Evolutionary conservation across 352 stramenopile genomes (phyloP).

Genomic region (Lagenidium giganteum): DNA sequence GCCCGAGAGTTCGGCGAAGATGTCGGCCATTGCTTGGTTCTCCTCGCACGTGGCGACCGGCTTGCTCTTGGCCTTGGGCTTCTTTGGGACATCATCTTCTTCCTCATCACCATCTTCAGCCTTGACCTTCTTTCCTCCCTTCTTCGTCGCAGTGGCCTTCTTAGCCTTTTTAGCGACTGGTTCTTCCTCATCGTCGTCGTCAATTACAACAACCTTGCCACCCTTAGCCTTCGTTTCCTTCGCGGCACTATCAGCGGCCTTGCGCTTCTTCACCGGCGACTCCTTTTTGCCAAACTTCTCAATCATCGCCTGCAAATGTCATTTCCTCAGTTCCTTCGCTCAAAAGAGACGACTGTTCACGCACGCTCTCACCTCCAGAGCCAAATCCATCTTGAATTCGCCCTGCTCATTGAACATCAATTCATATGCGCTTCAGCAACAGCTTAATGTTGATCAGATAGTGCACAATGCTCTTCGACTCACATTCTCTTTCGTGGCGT

Average conservation of each 20-base stretch:
- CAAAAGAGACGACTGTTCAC: not conserved
- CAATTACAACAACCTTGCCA: not conserved
- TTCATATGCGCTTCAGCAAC: too few species aligned
- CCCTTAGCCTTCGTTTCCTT: slow-evolving; percentile 29
- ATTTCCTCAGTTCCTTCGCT: slow-evolving; percentile 1
- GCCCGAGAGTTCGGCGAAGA: slow-evolving; percentile 76
- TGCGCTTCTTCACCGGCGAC: slow-evolving; percentile 53
- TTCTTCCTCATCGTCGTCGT: slow-evolving; percentile 19
- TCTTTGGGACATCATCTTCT: slow-evolving; percentile 43
- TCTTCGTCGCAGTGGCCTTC: slow-evolving; percentile 25
- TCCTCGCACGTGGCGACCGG: slow-evolving; percentile 38
- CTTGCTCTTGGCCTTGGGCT: slow-evolving; percentile 43
- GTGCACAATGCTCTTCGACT: slow-evolving; percentile 2
- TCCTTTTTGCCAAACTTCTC: slow-evolving; percentile 69
- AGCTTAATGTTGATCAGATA: too few species aligned
- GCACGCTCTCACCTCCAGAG: slow-evolving; percentile 33
- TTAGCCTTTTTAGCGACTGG: slow-evolving; percentile 17
- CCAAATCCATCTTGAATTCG: slow-evolving; percentile 69
- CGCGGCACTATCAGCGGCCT: slow-evolving; percentile 19
- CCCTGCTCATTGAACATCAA: too few species aligned
- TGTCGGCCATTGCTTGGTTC: slow-evolving; percentile 70
- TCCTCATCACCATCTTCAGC: slow-evolving; percentile 32
- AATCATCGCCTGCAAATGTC: slow-evolving; percentile 54
- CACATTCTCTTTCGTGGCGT: slow-evolving; percentile 74
- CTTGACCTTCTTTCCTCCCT: slow-evolving; percentile 17